Conservation (phyloP, 1,284 basidiomycete species). For the Macrocybe sp. region DNA sequence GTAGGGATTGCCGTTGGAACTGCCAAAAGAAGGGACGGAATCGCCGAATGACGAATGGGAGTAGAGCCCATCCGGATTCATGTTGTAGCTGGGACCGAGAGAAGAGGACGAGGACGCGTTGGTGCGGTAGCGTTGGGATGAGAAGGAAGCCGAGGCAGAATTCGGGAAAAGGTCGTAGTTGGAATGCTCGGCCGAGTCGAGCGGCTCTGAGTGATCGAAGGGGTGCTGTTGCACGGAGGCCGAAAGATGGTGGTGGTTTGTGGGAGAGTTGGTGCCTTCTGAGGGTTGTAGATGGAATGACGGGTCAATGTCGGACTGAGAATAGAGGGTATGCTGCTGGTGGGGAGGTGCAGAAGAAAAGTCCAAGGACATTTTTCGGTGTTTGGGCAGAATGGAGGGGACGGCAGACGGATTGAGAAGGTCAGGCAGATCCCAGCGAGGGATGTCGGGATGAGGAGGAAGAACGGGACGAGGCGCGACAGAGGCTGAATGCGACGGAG, state of each 20-base stretch:
- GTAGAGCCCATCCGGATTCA: constrained; percentile 54
- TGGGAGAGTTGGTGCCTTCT: constrained; percentile 25
- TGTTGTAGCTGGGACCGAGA: constrained; percentile 45
- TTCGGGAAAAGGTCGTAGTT: constrained; percentile 58
- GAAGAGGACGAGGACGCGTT: constrained; percentile 66
- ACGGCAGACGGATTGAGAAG: constrained; percentile 41
- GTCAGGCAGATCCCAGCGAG: constrained; percentile 34
- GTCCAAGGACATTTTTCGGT: constrained; percentile 53
- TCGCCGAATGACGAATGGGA: constrained; percentile 54
- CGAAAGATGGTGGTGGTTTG: constrained; percentile 26
- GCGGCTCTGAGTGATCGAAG: constrained; percentile 37
- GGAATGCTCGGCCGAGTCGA: constrained; percentile 46
- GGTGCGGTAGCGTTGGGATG: constrained; percentile 55
- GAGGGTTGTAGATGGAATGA: constrained; percentile 35
- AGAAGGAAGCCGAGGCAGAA: constrained; percentile 40
- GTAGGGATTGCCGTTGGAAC: constrained; percentile 47
- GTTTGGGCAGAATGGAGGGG: constrained; percentile 21
- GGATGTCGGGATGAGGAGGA: constrained; percentile 23
- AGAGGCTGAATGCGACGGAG: constrained; percentile 20
- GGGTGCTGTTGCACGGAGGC: constrained; percentile 23
- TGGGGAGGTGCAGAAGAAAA: constrained; percentile 35
- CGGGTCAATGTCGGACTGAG: constrained; percentile 45
- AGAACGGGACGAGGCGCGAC: constrained; percentile 24
- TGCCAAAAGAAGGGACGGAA: constrained; percentile 49
- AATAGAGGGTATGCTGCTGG: constrained; percentile 42